phyloP scores from a whole-genome alignment of 805 yeast genomes.

The Candida multigemmis region DNA sequence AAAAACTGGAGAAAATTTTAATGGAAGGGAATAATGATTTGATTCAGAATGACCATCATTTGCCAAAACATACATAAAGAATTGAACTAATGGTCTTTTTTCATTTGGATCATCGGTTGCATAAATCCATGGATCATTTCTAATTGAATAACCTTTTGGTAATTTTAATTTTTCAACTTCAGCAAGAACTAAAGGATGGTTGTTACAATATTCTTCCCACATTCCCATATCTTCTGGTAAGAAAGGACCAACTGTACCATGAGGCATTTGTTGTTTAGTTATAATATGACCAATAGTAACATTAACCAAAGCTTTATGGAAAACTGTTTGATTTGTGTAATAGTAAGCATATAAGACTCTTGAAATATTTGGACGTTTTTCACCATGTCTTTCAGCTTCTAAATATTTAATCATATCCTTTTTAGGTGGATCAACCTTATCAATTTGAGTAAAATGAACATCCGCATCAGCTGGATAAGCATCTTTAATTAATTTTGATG shows the following conservation, averaged over 20 bases:
- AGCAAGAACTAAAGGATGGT: slow-evolving; percentile 50
- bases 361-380: slow-evolving; percentile 47
- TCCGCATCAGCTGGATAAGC: slow-evolving; percentile 39
- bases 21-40: slow-evolving; percentile 68
- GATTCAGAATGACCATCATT: slow-evolving; percentile 59
- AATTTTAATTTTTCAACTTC: slow-evolving; percentile 61
- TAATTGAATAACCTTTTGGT: slow-evolving; percentile 46
- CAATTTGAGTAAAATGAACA: slow-evolving; percentile 59
- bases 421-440: slow-evolving; percentile 74
- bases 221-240: slow-evolving; percentile 55
- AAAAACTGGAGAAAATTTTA: slow-evolving; percentile 67
- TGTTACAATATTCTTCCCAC: slow-evolving; percentile 40
- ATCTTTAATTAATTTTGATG: slow-evolving; percentile 55
- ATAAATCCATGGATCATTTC: slow-evolving; percentile 80
- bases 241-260: slow-evolving; percentile 63
- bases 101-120: slow-evolving; percentile 66
- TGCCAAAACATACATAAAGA: slow-evolving; percentile 64
- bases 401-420: slow-evolving; percentile 56
- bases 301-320: slow-evolving; percentile 68
- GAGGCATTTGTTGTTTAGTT: slow-evolving; percentile 45
- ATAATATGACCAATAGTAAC: slow-evolving; percentile 53
- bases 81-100: slow-evolving; percentile 55
- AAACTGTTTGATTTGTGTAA: slow-evolving; percentile 42
- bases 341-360: slow-evolving; percentile 64
- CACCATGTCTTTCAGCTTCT: slow-evolving; percentile 50